These are phyloP conservation scores for Aspergillus incahuasiensis DNA, from an alignment of 495 filamentous ascomycete species.

Conservation along the genomic window DNA sequence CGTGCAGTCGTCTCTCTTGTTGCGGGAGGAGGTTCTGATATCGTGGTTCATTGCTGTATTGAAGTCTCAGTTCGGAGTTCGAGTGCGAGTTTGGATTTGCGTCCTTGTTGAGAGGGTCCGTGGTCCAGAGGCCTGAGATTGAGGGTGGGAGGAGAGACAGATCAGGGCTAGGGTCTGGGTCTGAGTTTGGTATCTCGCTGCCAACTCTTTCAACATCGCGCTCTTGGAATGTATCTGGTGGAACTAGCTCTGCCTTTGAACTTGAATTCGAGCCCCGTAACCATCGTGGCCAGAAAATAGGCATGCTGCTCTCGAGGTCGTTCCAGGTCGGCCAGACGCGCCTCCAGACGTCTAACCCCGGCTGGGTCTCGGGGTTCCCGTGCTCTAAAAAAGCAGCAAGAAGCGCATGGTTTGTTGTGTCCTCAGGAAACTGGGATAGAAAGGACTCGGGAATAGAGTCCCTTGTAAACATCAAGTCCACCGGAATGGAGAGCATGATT, in stretches of 20 bases:
- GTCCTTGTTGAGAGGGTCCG: constrained; percentile 6
- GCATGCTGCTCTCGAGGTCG: constrained; percentile 55
- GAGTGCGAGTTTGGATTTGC: background rate
- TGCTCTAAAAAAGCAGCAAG: constrained; percentile 61
- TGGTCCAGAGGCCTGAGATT: constrained; percentile 26
- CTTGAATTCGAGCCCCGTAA: constrained; percentile 20
- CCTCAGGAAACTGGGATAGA: constrained; percentile 35
- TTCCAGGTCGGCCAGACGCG: constrained; percentile 54
- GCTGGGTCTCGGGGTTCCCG: constrained; percentile 15
- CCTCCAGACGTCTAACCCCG: constrained; percentile 49
- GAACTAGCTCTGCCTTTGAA: background rate
- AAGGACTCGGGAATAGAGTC: constrained; percentile 49
- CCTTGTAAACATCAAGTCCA: constrained; percentile 54
- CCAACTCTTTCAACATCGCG: too few relatives aligned
- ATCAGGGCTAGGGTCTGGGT: background rate
- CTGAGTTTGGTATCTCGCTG: background rate
- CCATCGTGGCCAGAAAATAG: constrained; percentile 55
- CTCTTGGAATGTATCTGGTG: too few relatives aligned
- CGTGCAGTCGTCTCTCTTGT: constrained; percentile 56
- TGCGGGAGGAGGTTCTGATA: constrained; percentile 48
- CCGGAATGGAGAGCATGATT: constrained; percentile 56
- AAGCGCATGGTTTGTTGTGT: constrained; percentile 57
- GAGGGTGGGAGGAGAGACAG: constrained; percentile 25
- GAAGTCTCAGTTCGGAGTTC: background rate
- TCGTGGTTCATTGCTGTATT: constrained; percentile 17